Evolutionary conservation across 192 early-diverging fungal genomes (phyloP), one percentile per base, ranked within the genome.

Genomic region (Ambispora gerdemannii): DNA sequence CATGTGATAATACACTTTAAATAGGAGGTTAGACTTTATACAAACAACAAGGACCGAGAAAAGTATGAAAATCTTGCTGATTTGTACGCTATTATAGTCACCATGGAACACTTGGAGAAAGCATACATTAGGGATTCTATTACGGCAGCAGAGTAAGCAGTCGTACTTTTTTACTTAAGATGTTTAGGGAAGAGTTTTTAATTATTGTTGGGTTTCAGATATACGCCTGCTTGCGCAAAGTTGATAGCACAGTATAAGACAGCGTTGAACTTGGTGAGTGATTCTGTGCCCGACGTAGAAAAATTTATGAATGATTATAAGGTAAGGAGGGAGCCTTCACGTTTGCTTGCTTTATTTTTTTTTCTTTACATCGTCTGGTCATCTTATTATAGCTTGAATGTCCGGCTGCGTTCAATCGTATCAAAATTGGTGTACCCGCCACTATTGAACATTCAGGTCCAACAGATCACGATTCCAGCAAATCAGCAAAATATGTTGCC

Each of bases 351-450:
- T 4, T 25, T 20, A 58, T 13, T 27, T 13, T 30, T 20, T 2
- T 20, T 27, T 13, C 13, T 4, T 58, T 24, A 30, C 20, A 17
- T 30, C 28, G 2, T 50, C 28, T 36, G 8, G 43, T 47, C 15
- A 28, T 35, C 65, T 13, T 59, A n/a, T 13, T 72, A 1, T 71
- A 90, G 83, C 76, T 96, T 32, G 83, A 83, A 38, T 95, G 93
- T 65, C 91, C 95, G 1, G 93, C 94, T 3, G 97, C 95, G 2
- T 82, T 83, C 19, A 88, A 90, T 62, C 81, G 95, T 33, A 78
- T 98, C 63, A 91, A 93, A 75, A 92, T 95, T n/a, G 97, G 97
- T 0, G 93, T 98, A 0, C 97, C 97, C 1, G 91, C 93, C 10
- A 98, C 97, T 0, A 86, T 95, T 34, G 97, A 98, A 74, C 95